Conservation (phyloP, 305 asterid genomes). For the Fraxinus sp. region DNA sequence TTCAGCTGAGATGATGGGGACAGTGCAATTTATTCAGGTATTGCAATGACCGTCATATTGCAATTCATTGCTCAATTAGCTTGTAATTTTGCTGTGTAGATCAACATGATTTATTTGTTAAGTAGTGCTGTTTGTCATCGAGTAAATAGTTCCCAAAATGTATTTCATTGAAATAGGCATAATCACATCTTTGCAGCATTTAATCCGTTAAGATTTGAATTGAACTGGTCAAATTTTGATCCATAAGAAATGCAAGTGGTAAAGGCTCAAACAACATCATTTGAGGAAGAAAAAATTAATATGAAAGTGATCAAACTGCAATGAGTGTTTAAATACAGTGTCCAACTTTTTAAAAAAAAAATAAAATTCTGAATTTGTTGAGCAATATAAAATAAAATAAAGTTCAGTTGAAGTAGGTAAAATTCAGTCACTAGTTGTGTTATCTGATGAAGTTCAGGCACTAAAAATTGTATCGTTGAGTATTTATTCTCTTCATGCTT, state of each 20-base stretch:
- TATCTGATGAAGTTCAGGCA: background rate
- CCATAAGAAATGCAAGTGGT: too few relatives aligned
- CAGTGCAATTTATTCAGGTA: too few relatives aligned
- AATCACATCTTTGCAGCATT: background rate
- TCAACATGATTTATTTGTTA: background rate
- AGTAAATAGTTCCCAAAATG: too few relatives aligned
- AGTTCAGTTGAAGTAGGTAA: background rate
- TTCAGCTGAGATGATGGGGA: too few relatives aligned
- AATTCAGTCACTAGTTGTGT: too few relatives aligned
- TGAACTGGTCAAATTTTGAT: too few relatives aligned
- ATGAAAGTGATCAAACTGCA: background rate
- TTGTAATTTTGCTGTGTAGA: background rate
- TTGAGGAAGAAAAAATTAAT: background rate
- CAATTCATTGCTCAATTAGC: conserved; percentile 25
- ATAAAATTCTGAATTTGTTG: background rate
- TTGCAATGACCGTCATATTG: background rate
- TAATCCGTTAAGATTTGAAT: background rate
- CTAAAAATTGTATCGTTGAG: background rate
- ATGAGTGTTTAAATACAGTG: background rate
- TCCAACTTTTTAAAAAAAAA: background rate
- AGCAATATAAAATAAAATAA: background rate
- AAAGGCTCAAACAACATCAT: background rate
- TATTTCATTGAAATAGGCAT: background rate
- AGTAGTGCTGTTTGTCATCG: background rate
- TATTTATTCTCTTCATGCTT: background rate